Base-by-base conservation (phyloP, 2,329 filamentous ascomycete species). In the Aspergillus eucalypticola region DNA sequence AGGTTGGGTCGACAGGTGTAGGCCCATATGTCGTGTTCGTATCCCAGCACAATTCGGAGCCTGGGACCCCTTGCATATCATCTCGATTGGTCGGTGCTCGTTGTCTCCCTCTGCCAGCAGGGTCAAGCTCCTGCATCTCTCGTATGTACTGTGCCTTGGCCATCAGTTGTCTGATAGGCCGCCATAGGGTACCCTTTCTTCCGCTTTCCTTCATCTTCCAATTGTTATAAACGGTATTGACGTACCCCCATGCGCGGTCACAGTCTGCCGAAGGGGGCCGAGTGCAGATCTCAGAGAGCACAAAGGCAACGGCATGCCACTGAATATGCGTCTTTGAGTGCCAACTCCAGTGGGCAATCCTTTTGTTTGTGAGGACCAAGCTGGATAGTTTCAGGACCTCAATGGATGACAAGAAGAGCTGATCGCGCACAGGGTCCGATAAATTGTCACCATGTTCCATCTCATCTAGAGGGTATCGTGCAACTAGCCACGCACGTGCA, bases 331-430 rank as follows among this genome's bases (percentile, higher is more conserved):
- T 85, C 23, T 79, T 77, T 73, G 86, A 87, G 1, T 87, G 78
- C 86, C 85, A 88, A 32, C 81, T 78, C 85, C 85, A 88, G 64
- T 83, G 82, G 66, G 79, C 77, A 0, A 83, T 85, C 1, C 80
- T 75, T 19, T 80, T 77, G 66, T 90, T 87, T 0, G 82, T 86
- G 66, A 89, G 85, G 6, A 91, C 76, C 1, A 87, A 78, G 55
- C 87, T 78, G 11, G 84, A 85, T 68, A 89, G 84, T 72, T 92
- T 88, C 49, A 91, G 82, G 42, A 91, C 86, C 67, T 92, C 88
- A 32, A 92, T 81, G 1, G 88, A 86, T 0, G 86, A 87, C 32
- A 86, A 77, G 69, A 91, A 90, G 0, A 92, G 80, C 2, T 57
- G 54, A n/a, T 67, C 64, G 13, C 56, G 59, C 13, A 25, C 44